Evolutionary conservation across 1,139 yeast species (phyloP).

Genomic region (Taiozyma sp.): DNA sequence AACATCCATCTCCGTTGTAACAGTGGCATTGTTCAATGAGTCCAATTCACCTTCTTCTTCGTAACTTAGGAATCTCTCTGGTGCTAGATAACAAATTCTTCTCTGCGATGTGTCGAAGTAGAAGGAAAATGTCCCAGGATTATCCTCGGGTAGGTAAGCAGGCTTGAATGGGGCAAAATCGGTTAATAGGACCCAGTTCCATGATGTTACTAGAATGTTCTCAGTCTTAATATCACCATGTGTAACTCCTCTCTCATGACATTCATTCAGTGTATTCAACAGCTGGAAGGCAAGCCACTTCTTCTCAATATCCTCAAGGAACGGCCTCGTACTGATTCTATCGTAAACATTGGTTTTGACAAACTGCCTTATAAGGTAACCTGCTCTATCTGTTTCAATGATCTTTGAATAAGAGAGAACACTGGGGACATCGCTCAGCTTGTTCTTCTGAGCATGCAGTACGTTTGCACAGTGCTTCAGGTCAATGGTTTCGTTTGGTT

Average conservation of each 20-base stretch:
- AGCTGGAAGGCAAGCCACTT: constrained; percentile 82
- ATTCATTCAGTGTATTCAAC: constrained; percentile 49
- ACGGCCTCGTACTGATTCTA: constrained; percentile 82
- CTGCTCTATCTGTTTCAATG: constrained; percentile 88
- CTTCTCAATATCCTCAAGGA: constrained; percentile 75
- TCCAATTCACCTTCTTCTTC: constrained; percentile 30
- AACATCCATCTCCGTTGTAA: constrained; percentile 75
- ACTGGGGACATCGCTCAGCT: constrained; percentile 47
- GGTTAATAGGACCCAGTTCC: constrained; percentile 80
- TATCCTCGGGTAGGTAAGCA: constrained; percentile 80
- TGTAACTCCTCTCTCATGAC: constrained; percentile 56
- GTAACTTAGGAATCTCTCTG: constrained; percentile 68
- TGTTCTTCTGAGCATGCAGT: constrained; percentile 31
- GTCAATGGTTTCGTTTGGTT: constrained; percentile 49
- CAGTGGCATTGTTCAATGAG: constrained; percentile 5
- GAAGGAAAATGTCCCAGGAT: constrained; percentile 90
- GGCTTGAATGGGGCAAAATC: constrained; percentile 91
- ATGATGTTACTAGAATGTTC: constrained; percentile 78
- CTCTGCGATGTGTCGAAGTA: constrained; percentile 88
- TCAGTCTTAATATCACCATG: constrained; percentile 95
- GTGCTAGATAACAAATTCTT: constrained; percentile 87
- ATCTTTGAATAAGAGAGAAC: constrained; percentile 68
- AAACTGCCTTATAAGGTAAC: constrained; percentile 80
- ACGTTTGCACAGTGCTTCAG: constrained; percentile 31
- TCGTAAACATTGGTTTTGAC: constrained; percentile 78